Conservation (phyloP, 805 yeast species). For the Brettanomyces custersianus region DNA sequence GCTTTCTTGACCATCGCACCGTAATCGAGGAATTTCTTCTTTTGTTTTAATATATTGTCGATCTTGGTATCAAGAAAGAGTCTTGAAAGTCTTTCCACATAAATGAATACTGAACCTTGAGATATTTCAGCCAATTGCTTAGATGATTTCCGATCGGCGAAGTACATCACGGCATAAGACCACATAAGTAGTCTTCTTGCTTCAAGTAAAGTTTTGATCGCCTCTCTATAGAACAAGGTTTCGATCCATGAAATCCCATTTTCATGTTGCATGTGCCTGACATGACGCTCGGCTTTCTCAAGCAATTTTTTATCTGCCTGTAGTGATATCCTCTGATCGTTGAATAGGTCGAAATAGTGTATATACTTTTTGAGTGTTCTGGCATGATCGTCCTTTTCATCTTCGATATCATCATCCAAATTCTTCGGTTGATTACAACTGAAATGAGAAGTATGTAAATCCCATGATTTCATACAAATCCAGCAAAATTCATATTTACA, state of each 20-base stretch:
- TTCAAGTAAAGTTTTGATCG: conserved; percentile 51
- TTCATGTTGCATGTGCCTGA: conserved; percentile 55
- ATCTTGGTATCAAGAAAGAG: conserved; percentile 25
- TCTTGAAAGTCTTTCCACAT: conserved; percentile 25
- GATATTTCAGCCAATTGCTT: conserved; percentile 51
- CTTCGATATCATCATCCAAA: conserved; percentile 34
- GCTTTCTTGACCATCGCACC: conserved; percentile 14
- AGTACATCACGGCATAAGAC: conserved; percentile 80
- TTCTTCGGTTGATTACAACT: conserved; percentile 47
- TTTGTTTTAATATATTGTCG: conserved; percentile 18
- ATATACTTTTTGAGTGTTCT: conserved; percentile 55
- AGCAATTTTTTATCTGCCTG: conserved; percentile 61
- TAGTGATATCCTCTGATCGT: conserved; percentile 69
- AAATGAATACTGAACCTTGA: conserved; percentile 16
- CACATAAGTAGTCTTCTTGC: conserved; percentile 79
- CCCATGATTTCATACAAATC: conserved; percentile 82
- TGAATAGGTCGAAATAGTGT: conserved; percentile 65
- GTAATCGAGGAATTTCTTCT: conserved; percentile 15
- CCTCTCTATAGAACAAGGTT: conserved; percentile 71
- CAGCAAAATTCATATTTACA: conserved; percentile 85
- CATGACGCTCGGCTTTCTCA: conserved; percentile 51
- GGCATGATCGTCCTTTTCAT: conserved; percentile 33
- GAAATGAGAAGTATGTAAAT: conserved; percentile 49
- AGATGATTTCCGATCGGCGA: conserved; percentile 40
- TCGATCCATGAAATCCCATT: conserved; percentile 77